phyloP scores from a whole-genome alignment of 1,139 yeast species.

The Sugiyamaella xylanicola region DNA sequence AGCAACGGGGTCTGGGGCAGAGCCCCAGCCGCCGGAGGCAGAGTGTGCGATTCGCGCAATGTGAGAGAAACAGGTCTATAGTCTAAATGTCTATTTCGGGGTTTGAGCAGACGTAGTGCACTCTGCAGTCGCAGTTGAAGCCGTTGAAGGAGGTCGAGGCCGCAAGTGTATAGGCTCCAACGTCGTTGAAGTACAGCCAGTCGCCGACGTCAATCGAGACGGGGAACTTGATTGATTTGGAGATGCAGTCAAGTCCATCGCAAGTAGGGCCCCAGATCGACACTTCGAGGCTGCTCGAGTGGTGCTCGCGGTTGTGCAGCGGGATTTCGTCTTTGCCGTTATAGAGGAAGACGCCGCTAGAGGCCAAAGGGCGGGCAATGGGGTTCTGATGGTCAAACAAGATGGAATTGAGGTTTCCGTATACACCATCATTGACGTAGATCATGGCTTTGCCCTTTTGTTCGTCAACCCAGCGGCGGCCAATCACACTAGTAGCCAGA shows the following conservation, averaged over 20 bases:
- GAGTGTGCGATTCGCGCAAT: too few relatives aligned
- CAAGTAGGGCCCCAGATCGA: slow-evolving; percentile 98
- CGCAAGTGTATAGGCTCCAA: slow-evolving; percentile 94
- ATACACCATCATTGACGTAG: slow-evolving; percentile 92
- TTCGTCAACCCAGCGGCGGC: slow-evolving; percentile 57
- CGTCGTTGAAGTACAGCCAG: slow-evolving; percentile 81
- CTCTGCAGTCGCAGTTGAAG: slow-evolving; percentile 63
- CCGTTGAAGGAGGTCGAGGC: slow-evolving; percentile 91
- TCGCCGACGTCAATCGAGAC: slow-evolving; percentile 78
- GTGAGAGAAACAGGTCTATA: background rate
- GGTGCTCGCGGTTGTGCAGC: slow-evolving; percentile 19
- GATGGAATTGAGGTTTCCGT: slow-evolving; percentile 93
- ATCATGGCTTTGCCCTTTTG: slow-evolving; percentile 49
- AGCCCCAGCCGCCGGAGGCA: background rate
- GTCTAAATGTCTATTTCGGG: slow-evolving; percentile 9
- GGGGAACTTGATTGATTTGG: slow-evolving; percentile 55
- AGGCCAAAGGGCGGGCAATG: slow-evolving; percentile 62
- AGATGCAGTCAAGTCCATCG: slow-evolving; percentile 90
- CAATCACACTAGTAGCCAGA: slow-evolving; percentile 80
- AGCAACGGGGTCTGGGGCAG: background rate
- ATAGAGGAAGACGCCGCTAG: slow-evolving; percentile 52
- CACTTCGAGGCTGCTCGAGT: slow-evolving; percentile 42
- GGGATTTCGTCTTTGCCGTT: slow-evolving; percentile 27
- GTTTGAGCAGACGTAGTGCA: slow-evolving; percentile 59
- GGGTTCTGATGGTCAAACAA: slow-evolving; percentile 91